These are phyloP conservation scores for Bryum argenteum DNA, from an alignment of 225 moss, liverwort and hornwort genomes.

Conservation along the genomic window DNA sequence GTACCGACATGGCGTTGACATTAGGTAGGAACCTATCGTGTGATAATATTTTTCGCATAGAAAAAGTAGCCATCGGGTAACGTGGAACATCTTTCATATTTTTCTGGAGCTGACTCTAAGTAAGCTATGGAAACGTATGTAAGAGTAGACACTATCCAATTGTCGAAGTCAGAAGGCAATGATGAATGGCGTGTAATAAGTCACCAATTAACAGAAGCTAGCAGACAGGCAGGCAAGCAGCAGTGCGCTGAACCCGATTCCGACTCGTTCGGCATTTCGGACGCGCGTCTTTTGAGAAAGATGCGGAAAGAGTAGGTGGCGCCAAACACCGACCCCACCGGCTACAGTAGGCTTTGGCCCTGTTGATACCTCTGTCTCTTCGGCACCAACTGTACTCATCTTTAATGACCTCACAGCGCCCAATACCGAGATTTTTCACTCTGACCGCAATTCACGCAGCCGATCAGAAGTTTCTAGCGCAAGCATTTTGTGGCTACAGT, in stretches of 20 bases:
- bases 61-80: too few relatives aligned
- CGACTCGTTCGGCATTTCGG: conserved; percentile 23
- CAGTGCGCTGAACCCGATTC: conserved; percentile 13
- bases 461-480: neutral
- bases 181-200: neutral
- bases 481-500: neutral
- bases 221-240: too few relatives aligned
- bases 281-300: conserved; percentile 22
- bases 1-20: too few relatives aligned
- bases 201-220: neutral
- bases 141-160: too few relatives aligned
- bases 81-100: too few relatives aligned
- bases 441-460: neutral
- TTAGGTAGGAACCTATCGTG: too few relatives aligned
- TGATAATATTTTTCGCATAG: too few relatives aligned
- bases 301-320: conserved; percentile 3
- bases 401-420: neutral
- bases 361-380: neutral
- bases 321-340: neutral
- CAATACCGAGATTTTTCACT: neutral
- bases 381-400: neutral
- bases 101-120: too few relatives aligned
- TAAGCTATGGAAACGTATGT: too few relatives aligned
- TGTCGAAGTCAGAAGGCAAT: neutral
- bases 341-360: neutral